Evolutionary conservation across 768 basidiomycete species (phyloP).

Genomic region (Rhizopogon vinicolor): DNA sequence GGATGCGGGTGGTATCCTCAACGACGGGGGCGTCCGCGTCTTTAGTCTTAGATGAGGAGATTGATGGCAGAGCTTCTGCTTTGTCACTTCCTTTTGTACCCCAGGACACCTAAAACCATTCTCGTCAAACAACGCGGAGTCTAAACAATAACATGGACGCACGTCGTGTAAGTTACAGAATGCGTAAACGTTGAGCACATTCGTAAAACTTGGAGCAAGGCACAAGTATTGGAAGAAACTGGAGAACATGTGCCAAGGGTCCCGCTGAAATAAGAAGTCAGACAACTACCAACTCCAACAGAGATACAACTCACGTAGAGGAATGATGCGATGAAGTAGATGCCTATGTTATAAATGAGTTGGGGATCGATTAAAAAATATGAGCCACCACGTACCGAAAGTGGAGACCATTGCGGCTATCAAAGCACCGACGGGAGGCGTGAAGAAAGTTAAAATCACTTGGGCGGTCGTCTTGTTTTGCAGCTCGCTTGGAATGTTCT

Average conservation of each 20-base stretch:
- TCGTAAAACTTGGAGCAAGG: constrained; percentile 90
- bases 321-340: constrained; percentile 80
- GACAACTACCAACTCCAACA: background rate
- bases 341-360: constrained; percentile 37
- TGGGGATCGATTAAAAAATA: background rate
- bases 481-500: constrained; percentile 53
- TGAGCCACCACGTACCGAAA: constrained; percentile 49
- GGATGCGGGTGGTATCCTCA: constrained; percentile 77
- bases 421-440: constrained; percentile 71
- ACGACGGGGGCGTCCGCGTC: constrained; percentile 74
- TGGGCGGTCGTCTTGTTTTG: constrained; percentile 42
- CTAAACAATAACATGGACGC: constrained; percentile 13
- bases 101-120: constrained; percentile 66
- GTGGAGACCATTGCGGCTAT: constrained; percentile 88
- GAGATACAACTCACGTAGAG: constrained; percentile 60
- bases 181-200: constrained; percentile 93
- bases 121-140: background rate
- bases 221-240: constrained; percentile 90
- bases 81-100: constrained; percentile 96
- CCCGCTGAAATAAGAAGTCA: constrained; percentile 50
- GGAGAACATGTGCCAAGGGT: constrained; percentile 98
- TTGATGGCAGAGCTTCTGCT: constrained; percentile 85
- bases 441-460: constrained; percentile 60
- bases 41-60: constrained; percentile 79
- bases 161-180: constrained; percentile 97